Conservation (phyloP, 208 protist species). For the Acanthamoeba castellanii region DNA sequence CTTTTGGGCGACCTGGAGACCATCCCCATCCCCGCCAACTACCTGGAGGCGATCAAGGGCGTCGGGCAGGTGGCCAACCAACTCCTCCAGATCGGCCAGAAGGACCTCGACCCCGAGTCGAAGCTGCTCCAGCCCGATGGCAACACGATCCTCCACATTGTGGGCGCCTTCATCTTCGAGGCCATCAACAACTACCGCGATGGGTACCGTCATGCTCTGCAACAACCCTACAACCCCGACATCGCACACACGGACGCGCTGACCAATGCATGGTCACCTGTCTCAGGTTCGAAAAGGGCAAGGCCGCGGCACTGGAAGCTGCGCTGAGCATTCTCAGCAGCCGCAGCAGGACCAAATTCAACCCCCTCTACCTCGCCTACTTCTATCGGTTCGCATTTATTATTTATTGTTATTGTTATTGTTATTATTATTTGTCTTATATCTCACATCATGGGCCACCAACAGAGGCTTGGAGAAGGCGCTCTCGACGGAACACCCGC, state of each 20-base stretch:
- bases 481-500: slow-evolving; percentile 26
- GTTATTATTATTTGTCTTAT: neutral
- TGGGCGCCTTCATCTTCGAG: slow-evolving; percentile 68
- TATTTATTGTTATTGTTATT: neutral
- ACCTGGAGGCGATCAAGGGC: slow-evolving; percentile 63
- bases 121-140: slow-evolving; percentile 47
- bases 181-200: slow-evolving; percentile 68
- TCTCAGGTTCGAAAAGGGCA: slow-evolving; percentile 50
- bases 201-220: neutral
- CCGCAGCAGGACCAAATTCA: slow-evolving; percentile 47
- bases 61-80: slow-evolving; percentile 46
- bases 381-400: slow-evolving; percentile 12
- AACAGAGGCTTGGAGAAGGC: slow-evolving; percentile 35
- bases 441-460: neutral
- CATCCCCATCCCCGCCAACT: slow-evolving; percentile 58
- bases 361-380: slow-evolving; percentile 47
- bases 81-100: slow-evolving; percentile 13
- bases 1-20: slow-evolving; percentile 50
- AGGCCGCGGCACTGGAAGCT: slow-evolving; percentile 18
- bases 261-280: too few species aligned
- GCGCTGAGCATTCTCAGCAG: slow-evolving; percentile 26
- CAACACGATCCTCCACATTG: slow-evolving; percentile 73
- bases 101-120: slow-evolving; percentile 14
- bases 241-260: neutral
- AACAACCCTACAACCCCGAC: neutral